Evolutionary conservation across 345 rosid species (phyloP).

Genomic region (Syzygium jambos): DNA sequence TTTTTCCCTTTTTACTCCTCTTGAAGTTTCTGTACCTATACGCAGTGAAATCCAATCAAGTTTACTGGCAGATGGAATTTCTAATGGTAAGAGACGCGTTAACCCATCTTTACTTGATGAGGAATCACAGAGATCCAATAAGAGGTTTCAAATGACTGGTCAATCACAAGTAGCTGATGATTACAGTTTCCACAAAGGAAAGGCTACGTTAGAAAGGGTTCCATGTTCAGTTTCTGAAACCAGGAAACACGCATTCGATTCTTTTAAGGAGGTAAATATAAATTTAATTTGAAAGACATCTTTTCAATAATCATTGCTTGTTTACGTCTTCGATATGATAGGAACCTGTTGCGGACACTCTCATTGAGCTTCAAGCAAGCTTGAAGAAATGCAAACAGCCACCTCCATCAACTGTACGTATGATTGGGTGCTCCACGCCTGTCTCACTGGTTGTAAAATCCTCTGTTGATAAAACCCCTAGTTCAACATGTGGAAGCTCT

Average conservation of each 20-base stretch:
- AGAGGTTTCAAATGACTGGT: conserved; percentile 30
- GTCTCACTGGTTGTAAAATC: conserved; percentile 40
- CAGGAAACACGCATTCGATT: conserved; percentile 9
- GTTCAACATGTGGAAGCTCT: conserved; percentile 75
- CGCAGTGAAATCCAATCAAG: conserved; percentile 60
- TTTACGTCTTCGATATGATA: conserved; percentile 9
- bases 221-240: conserved; percentile 22
- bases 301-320: conserved; percentile 1
- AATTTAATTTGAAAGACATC: neutral
- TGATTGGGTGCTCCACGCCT: conserved; percentile 52
- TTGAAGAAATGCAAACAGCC: conserved; percentile 53
- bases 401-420: conserved; percentile 22
- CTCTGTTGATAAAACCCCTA: conserved; percentile 41
- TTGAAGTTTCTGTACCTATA: neutral
- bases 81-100: conserved; percentile 46
- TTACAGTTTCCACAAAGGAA: conserved; percentile 16
- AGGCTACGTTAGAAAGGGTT: conserved; percentile 27
- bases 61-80: conserved; percentile 32
- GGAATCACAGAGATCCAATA: conserved; percentile 35
- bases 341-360: conserved; percentile 17
- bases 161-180: conserved; percentile 16
- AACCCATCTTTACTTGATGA: conserved; percentile 27
- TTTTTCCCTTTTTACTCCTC: conserved; percentile 4
- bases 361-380: conserved; percentile 31
- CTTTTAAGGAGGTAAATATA: conserved; percentile 36